These are phyloP conservation scores for Pseudogymnoascus pannorum DNA, from an alignment of 2,329 filamentous ascomycete genomes.

Conservation along the genomic window DNA sequence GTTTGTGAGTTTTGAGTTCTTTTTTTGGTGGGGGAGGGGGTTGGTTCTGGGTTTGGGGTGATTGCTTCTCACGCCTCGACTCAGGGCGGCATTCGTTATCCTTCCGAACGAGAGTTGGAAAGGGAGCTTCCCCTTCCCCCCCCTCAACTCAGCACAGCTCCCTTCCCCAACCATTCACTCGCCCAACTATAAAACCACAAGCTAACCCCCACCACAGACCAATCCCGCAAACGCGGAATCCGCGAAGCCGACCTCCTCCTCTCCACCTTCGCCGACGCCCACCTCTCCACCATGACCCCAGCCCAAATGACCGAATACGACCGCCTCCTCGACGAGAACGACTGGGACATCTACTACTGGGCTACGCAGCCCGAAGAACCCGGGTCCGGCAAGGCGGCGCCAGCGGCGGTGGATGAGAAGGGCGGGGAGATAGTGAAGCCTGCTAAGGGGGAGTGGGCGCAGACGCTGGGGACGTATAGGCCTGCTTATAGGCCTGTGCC, in stretches of 20 bases:
- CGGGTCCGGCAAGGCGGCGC: constrained; percentile 37
- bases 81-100: no score
- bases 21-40: background rate
- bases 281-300: constrained; percentile 67
- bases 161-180: background rate
- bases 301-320: constrained; percentile 79
- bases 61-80: no score
- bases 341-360: constrained; percentile 99
- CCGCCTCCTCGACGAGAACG: constrained; percentile 92
- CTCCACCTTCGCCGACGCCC: constrained; percentile 81
- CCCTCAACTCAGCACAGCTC: background rate
- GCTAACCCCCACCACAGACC: constrained; percentile 51
- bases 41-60: background rate
- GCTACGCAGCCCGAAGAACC: constrained; percentile 72
- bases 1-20: constrained; percentile 47
- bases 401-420: constrained; percentile 26
- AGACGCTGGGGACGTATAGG: constrained; percentile 91
- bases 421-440: constrained; percentile 25
- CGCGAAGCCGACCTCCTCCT: constrained; percentile 94
- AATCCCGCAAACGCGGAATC: constrained; percentile 92
- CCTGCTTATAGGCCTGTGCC: constrained; percentile 90
- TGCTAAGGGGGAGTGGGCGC: constrained; percentile 78
- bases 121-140: background rate
- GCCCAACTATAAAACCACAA: background rate
- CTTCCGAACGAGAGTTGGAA: no score